Conservation (phyloP, 768 basidiomycete species). For the Termitomyces sp. region DNA sequence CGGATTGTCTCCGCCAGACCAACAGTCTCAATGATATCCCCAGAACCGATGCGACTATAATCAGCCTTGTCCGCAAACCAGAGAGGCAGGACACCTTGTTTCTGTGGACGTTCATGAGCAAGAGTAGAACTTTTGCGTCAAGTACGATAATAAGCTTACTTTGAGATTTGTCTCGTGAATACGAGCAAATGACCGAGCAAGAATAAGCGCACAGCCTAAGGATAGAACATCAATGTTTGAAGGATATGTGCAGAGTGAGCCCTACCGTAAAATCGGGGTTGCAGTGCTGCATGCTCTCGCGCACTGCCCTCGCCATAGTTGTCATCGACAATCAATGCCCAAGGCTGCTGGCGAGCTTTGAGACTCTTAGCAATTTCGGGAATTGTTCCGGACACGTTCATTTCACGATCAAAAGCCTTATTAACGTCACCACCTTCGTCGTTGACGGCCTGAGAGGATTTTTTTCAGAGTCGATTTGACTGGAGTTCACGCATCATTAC, state of each 20-base stretch:
- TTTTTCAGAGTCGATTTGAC: background rate
- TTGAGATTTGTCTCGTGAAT: conserved; percentile 98
- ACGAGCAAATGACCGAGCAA: conserved; percentile 92
- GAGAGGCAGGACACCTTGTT: conserved; percentile 96
- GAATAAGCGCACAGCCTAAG: conserved; percentile 76
- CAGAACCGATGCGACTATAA: conserved; percentile 77
- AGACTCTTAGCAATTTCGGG: conserved; percentile 88
- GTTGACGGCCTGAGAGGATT: conserved; percentile 63
- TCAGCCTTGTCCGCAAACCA: conserved; percentile 87
- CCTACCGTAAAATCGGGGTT: conserved; percentile 89
- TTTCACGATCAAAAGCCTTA: conserved; percentile 76
- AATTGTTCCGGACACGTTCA: conserved; percentile 67
- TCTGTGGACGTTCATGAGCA: conserved; percentile 40
- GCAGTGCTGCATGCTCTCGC: conserved; percentile 94
- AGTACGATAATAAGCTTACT: conserved; percentile 35
- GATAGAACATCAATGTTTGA: conserved; percentile 1
- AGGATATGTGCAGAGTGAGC: background rate
- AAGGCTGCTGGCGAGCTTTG: conserved; percentile 78
- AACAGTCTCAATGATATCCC: conserved; percentile 76
- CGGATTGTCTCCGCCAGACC: conserved; percentile 71
- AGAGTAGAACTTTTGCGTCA: background rate
- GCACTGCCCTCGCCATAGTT: conserved; percentile 99
- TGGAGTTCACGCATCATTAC: conserved; percentile 27
- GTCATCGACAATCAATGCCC: conserved; percentile 93
- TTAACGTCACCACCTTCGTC: conserved; percentile 95